Evolutionary conservation across 2,329 filamentous ascomycete species (phyloP), one percentile per base, ranked within the genome.

Genomic region (Aspergillus sp.): DNA sequence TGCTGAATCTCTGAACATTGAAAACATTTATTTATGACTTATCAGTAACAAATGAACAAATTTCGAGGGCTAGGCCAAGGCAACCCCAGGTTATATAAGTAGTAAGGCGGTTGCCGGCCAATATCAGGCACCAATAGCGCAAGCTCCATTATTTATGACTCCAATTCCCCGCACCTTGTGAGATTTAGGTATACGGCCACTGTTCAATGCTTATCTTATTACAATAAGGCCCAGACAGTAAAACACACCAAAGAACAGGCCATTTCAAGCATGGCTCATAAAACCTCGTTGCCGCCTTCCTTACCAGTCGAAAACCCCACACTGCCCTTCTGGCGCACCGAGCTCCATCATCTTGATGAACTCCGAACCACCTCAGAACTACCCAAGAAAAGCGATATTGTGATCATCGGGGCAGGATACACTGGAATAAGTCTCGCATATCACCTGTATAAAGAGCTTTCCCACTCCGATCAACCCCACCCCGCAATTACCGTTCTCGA

Each of bases 331-430:
- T 66, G 64, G 64, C 59, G 63, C 43, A 64, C 59, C 14, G 56
- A 64, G 25, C 58, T 54, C 31, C 57, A 66, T 46, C 39, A 54
- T 27, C 56, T 65, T 9, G 63, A 66, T 39, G 50, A 62, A 14
- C 50, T 63, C 31, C 64, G 60, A 49, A 63, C 57, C n/a, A 66
- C 64, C 14, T 55, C 62, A 12, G 44, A 59, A 31, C 64, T 82
- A 0, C 80, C 79, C 0, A 45, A 62, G 0, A 57, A 75, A 31
- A 73, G 70, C 31, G 79, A 82, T 46, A 74, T 83, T 51, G 71
- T 77, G 15, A 76, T 83, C 39, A 73, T 82, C 8, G 81, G 80
- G 0, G 75, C 77, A 14, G 81, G 81, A 0, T 80, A 76, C 54
- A 71, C 80, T 4, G 81, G 81, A 3, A 73, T 76, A 0, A 73